These are phyloP conservation scores for Nitzschia palea DNA, from an alignment of 108 stramenopile species.

Conservation along the genomic window DNA sequence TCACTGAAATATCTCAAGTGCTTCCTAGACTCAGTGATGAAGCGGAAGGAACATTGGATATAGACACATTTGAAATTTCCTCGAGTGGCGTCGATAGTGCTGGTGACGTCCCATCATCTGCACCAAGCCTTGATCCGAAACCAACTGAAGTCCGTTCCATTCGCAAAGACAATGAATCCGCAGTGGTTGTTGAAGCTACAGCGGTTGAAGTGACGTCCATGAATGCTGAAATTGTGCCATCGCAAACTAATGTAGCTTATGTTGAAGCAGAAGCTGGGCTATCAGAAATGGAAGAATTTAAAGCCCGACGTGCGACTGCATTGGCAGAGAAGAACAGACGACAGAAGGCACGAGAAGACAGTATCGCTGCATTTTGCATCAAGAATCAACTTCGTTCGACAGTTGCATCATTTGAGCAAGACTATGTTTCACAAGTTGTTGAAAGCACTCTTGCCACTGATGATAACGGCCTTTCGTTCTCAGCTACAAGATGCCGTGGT, in stretches of 20 bases:
- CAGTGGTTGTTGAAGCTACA: conserved; percentile 30
- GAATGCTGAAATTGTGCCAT: conserved; percentile 25
- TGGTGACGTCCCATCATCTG: too few species aligned
- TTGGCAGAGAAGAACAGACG: conserved; percentile 58
- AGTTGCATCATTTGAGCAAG: conserved; percentile 80
- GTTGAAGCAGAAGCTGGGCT: conserved; percentile 35
- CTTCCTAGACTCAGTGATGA: conserved; percentile 34
- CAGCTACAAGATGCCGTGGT: conserved; percentile 56
- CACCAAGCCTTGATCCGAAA: too few species aligned
- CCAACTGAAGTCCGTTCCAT: neutral
- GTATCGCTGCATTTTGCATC: conserved; percentile 62
- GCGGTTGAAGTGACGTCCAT: conserved; percentile 49
- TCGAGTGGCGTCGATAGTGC: too few species aligned
- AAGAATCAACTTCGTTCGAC: conserved; percentile 65
- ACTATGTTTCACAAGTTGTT: conserved; percentile 62
- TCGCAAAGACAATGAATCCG: neutral
- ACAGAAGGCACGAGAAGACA: conserved; percentile 69
- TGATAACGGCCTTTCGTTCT: conserved; percentile 47
- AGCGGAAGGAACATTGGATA: conserved; percentile 14
- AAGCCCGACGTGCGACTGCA: conserved; percentile 43
- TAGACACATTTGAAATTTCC: neutral
- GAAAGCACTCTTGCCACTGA: conserved; percentile 55
- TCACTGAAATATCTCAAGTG: conserved; percentile 30
- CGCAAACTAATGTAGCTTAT: conserved; percentile 17
- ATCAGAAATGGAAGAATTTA: conserved; percentile 45